Conservation (phyloP, 345 rosid genomes). For the Populus deltoides region DNA sequence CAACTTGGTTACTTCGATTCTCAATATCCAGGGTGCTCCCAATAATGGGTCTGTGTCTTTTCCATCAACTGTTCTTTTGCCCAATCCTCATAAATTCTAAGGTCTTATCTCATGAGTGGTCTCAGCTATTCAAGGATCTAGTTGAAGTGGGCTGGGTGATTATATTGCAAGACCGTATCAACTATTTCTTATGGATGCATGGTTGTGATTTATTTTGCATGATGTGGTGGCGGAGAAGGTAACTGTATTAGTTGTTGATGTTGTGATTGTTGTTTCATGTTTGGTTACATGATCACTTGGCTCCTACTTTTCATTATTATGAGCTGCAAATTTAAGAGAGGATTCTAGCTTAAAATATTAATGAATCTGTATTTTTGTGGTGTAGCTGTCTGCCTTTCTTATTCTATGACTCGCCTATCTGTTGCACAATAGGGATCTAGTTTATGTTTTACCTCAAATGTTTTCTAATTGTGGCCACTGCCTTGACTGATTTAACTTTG, state of each 20-base stretch:
- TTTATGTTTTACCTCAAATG: constrained; percentile 1
- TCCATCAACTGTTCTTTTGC: constrained; percentile 47
- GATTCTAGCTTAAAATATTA: background rate
- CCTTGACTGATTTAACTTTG: background rate
- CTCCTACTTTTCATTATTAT: background rate
- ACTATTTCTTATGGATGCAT: background rate
- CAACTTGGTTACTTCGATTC: constrained; percentile 75
- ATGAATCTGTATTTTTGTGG: background rate
- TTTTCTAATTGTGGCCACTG: background rate
- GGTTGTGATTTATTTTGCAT: background rate
- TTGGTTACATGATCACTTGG: background rate
- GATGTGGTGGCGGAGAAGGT: background rate
- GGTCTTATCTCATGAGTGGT: background rate
- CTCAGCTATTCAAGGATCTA: background rate
- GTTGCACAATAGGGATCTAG: background rate
- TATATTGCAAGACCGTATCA: background rate
- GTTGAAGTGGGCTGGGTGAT: background rate
- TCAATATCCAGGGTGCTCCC: constrained; percentile 65
- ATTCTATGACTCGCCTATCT: background rate
- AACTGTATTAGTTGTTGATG: background rate
- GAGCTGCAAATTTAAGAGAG: constrained; percentile 1
- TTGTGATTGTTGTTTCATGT: background rate
- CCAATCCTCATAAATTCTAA: constrained; percentile 16
- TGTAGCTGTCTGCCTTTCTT: background rate
- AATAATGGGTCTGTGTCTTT: constrained; percentile 72